phyloP scores from a whole-genome alignment of 2,329 filamentous ascomycete species.

The Chalaropsis thielavioides region DNA sequence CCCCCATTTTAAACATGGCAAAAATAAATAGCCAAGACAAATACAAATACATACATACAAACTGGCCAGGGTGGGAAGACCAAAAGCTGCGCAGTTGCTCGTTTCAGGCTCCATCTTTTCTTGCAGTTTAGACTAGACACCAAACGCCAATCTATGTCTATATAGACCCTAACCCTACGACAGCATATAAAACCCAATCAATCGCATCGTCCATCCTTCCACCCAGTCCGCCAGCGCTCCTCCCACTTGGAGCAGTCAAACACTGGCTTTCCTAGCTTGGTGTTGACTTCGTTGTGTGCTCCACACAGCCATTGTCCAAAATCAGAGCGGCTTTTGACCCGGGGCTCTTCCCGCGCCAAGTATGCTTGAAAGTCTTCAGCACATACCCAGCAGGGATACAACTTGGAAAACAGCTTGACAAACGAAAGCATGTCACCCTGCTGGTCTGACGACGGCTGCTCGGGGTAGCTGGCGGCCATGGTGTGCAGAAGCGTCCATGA shows the following conservation, averaged over 20 bases:
- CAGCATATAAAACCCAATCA: constrained; percentile 22
- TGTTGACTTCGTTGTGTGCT: constrained; percentile 76
- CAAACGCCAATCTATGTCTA: neutral
- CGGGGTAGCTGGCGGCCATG: constrained; percentile 76
- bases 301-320: constrained; percentile 75
- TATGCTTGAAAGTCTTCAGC: constrained; percentile 81
- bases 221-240: constrained; percentile 87
- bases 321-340: constrained; percentile 9
- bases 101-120: neutral
- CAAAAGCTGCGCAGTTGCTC: neutral
- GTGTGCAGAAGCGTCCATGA: constrained; percentile 92
- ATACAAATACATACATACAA: neutral
- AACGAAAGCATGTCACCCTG: constrained; percentile 68
- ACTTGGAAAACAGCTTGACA: constrained; percentile 61
- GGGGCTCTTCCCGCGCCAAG: constrained; percentile 51
- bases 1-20: too few relatives aligned
- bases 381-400: constrained; percentile 95
- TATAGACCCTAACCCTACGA: neutral
- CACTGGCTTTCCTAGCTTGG: constrained; percentile 73
- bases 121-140: neutral
- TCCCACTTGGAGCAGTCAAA: constrained; percentile 91
- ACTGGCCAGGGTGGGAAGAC: neutral
- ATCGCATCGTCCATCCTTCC: constrained; percentile 53
- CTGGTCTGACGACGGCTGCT: constrained; percentile 48
- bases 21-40: neutral